A percentile compares a stretch with the other conserved stretches of the same genome.
Conservation (phyloP, 495 filamentous ascomycete genomes). For the Podospora pseudocomata region DNA sequence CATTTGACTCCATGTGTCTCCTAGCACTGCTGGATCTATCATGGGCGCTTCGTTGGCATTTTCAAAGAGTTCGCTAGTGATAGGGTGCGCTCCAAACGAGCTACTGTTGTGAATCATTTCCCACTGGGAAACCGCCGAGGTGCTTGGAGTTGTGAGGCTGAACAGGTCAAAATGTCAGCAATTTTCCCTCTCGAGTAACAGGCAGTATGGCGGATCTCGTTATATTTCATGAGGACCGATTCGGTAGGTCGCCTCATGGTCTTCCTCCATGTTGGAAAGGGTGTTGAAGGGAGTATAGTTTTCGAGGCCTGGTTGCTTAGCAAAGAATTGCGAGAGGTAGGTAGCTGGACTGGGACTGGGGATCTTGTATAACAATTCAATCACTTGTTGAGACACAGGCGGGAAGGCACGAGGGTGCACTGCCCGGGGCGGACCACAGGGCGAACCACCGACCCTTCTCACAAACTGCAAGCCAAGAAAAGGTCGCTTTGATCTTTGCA, state of each 20-base stretch:
- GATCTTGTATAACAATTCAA: too few species aligned
- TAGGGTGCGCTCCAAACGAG: not conserved
- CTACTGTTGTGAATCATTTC: not conserved
- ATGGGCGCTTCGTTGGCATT: not conserved
- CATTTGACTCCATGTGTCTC: not conserved
- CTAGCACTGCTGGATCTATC: not conserved
- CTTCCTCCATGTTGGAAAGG: not conserved
- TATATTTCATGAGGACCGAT: not conserved
- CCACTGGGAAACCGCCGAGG: not conserved
- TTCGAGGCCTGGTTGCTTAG: too few species aligned
- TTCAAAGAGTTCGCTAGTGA: not conserved
- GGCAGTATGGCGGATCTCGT: too few species aligned
- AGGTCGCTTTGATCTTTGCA: not conserved
- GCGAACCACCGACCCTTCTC: not conserved
- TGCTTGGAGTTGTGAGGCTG: not conserved
- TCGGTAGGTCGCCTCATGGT: not conserved
- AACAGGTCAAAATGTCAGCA: too few species aligned
- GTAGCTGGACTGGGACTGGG: too few species aligned
- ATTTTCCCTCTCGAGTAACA: too few species aligned
- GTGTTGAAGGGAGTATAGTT: too few species aligned
- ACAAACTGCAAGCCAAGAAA: not conserved
- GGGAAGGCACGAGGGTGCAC: not conserved
- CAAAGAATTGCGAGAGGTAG: too few species aligned
- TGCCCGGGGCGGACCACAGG: not conserved
- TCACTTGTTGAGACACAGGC: too few species aligned